Conservation (phyloP, 2,329 filamentous ascomycete genomes). For the Diaporthe citri region DNA sequence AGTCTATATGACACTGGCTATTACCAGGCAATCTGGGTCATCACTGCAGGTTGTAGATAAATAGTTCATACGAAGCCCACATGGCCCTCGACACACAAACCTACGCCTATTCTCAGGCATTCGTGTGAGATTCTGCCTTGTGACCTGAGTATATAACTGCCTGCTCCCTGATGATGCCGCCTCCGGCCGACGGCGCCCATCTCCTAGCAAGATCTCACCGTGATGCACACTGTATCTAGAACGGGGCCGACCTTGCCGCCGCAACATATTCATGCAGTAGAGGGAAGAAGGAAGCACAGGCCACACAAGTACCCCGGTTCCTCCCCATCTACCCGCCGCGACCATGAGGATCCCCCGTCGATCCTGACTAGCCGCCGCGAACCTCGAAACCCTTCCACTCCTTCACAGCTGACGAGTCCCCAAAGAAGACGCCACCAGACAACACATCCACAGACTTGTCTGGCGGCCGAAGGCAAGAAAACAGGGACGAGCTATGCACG, state of each 20-base stretch:
- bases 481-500: not conserved
- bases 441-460: not conserved
- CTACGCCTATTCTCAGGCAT: not conserved
- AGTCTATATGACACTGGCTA: not conserved
- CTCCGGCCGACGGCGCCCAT: not conserved
- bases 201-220: no score
- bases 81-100: not conserved
- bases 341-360: slow-evolving; percentile 14
- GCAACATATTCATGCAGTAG: not conserved
- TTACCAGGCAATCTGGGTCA: not conserved
- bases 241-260: not conserved
- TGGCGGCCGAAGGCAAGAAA: not conserved
- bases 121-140: no score
- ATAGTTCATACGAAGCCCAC: not conserved
- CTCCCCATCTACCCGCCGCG: not conserved
- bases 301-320: not conserved
- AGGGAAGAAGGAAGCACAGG: not conserved
- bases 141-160: not conserved
- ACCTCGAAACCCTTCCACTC: not conserved
- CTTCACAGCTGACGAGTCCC: not conserved
- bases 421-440: not conserved
- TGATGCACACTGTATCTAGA: no score
- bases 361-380: slow-evolving; percentile 12
- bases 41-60: not conserved
- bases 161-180: not conserved